Percentiles rank a stretch among this genome's conserved stretches.
These are phyloP conservation scores for Stentor coeruleus DNA, from an alignment of 73 alveolate species.

Conservation along the genomic window DNA sequence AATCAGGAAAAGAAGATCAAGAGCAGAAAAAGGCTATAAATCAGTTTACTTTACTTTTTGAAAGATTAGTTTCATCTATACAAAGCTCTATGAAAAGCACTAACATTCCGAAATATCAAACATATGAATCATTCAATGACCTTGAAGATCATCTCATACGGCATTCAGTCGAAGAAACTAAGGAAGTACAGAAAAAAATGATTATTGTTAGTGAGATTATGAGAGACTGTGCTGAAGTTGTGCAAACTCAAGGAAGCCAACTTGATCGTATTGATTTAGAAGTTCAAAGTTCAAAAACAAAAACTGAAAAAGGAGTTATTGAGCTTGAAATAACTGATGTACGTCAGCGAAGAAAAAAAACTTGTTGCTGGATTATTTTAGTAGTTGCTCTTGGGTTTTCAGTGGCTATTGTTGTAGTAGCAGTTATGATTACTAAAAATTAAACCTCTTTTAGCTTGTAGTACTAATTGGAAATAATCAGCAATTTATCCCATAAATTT, in stretches of 20 bases:
- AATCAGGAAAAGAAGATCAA: too few species aligned
- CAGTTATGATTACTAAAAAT: neutral
- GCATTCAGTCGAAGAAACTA: neutral
- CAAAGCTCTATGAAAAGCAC: too few species aligned
- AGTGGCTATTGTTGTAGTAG: neutral
- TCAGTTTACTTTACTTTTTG: too few species aligned
- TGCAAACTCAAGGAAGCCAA: neutral
- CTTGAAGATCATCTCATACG: neutral
- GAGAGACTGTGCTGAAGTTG: neutral
- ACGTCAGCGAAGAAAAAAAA: neutral
- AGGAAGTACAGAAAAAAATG: neutral
- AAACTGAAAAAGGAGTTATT: neutral
- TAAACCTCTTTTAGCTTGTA: too few species aligned
- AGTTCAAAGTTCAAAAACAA: neutral
- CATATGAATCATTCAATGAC: neutral
- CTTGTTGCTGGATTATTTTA: neutral
- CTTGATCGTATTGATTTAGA: neutral
- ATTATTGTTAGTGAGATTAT: neutral
- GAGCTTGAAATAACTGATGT: neutral
- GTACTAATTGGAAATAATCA: too few species aligned
- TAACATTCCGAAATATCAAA: neutral
- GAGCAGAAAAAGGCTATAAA: too few species aligned
- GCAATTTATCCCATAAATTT: too few species aligned
- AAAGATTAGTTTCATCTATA: too few species aligned
- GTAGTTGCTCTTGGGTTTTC: neutral